Evolutionary conservation across 805 yeast genomes (phyloP).

Genomic region (Sungouiella thailandica): DNA sequence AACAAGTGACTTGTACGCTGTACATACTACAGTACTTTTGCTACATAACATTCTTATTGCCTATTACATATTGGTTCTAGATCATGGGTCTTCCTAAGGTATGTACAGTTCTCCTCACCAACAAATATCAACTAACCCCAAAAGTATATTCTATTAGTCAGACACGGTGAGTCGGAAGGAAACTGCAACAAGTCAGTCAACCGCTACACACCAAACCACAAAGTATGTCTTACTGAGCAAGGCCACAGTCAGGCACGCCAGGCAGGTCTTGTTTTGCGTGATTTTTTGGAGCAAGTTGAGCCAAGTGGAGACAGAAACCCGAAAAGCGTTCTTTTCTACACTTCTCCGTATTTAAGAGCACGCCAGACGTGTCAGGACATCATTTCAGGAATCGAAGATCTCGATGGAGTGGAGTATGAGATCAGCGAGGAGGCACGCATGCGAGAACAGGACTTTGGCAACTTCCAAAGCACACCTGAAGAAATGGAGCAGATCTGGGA

Average conservation of each 20-base stretch:
- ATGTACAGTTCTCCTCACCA: constrained; percentile 10
- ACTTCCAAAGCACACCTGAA: constrained; percentile 72
- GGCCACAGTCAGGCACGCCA: constrained; percentile 63
- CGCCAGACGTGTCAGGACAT: constrained; percentile 78
- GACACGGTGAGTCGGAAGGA: constrained; percentile 94
- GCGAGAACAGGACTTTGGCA: constrained; percentile 94
- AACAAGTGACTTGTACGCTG: too few relatives aligned
- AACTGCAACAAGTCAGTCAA: constrained; percentile 83
- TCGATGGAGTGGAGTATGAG: constrained; percentile 42
- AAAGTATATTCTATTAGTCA: constrained; percentile 69
- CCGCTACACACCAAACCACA: constrained; percentile 73
- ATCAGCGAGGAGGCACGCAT: constrained; percentile 85
- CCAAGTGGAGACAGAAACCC: constrained; percentile 13
- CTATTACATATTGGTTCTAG: too few relatives aligned
- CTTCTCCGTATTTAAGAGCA: constrained; percentile 83
- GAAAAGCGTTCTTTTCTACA: constrained; percentile 60
- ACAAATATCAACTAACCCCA: constrained; percentile 3
- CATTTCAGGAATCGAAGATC: constrained; percentile 47
- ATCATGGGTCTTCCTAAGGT: constrained; percentile 33
- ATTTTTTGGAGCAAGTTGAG: constrained; percentile 33
- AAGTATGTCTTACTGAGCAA: constrained; percentile 61
- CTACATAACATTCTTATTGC: too few relatives aligned
- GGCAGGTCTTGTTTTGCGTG: constrained; percentile 54
- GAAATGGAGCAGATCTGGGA: constrained; percentile 80
- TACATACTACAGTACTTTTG: too few relatives aligned